Conservation (phyloP, 2,329 filamentous ascomycete genomes). For the Thielaviopsis musarum region DNA sequence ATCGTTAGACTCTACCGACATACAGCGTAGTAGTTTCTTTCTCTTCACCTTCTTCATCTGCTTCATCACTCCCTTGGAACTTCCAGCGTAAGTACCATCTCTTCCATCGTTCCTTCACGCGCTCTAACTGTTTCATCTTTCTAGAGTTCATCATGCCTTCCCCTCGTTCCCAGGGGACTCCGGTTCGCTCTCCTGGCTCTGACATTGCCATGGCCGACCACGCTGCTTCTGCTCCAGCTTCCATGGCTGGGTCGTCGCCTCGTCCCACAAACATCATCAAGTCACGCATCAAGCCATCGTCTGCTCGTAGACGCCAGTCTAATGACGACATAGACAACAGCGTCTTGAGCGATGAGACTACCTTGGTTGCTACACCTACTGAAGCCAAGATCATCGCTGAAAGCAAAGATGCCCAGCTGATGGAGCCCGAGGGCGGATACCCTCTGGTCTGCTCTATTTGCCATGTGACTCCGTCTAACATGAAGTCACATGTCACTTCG, state of each 20-base stretch:
- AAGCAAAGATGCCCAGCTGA: background rate
- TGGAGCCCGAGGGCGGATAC: background rate
- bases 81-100: background rate
- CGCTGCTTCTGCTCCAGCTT: background rate
- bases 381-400: background rate
- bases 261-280: background rate
- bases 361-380: slow-evolving; percentile 1
- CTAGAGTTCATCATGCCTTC: background rate
- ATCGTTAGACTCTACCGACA: background rate
- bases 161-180: background rate
- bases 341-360: slow-evolving; percentile 5
- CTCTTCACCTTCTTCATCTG: background rate
- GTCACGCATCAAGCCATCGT: background rate
- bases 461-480: background rate
- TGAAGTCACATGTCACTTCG: background rate
- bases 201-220: too few relatives aligned
- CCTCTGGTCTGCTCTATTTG: slow-evolving; percentile 4
- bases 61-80: background rate
- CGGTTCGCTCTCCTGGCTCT: background rate
- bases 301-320: background rate
- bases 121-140: background rate
- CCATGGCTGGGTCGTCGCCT: background rate
- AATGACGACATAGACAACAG: background rate
- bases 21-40: background rate
- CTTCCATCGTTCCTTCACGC: background rate